Evolutionary conservation across 1,284 basidiomycete genomes (phyloP), one percentile per base, ranked within the genome.

Genomic region (Marasmius sp.): DNA sequence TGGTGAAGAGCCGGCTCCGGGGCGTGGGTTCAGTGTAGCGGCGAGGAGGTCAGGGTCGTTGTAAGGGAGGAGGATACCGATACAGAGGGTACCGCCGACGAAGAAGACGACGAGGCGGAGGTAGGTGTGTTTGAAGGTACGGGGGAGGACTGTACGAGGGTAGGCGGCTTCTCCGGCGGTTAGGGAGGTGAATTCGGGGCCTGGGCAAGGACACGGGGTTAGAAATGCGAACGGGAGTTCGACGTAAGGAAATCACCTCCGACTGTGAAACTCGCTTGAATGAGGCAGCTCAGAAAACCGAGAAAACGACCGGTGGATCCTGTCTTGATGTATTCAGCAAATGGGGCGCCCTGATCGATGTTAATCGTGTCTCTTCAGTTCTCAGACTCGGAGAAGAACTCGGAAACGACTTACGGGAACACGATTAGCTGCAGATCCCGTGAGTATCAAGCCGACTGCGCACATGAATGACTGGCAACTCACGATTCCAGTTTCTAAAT

Each of bases 61-160:
- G 73, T 85, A 90, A 0, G 89, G 85, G 3, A 92, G 85, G 39
- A 92, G 80, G 58, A 87, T 83, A 34, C 90, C 87, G 66, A 90
- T 82, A 64, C 84, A 81, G 52, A 86, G 74, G 37, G 89, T 81
- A 2, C 83, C 84, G 36, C 83, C 62, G 48, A 83, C 73, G 67
- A 82, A 81, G 65, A 82, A 82, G 7, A 88, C 69, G 7, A 88
- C 74, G 58, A 83, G 69, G 36, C 81, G 79, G 62, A 75, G 79
- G 65, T 81, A 77, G 53, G 81, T 79, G 51, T 75, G 71, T 22
- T 72, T 74, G 69, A 82, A 82, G 10, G 79, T 80, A 37, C 65
- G 66, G 20, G 80, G 80, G 54, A 83, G 68, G 45, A 72, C 78
- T 9, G 63, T 66, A 22, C 81, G 75, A 0, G 81, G 81, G 18